These are phyloP conservation scores for Hypoxylon sp. DNA, from an alignment of 2,329 filamentous ascomycete species.

Conservation along the genomic window DNA sequence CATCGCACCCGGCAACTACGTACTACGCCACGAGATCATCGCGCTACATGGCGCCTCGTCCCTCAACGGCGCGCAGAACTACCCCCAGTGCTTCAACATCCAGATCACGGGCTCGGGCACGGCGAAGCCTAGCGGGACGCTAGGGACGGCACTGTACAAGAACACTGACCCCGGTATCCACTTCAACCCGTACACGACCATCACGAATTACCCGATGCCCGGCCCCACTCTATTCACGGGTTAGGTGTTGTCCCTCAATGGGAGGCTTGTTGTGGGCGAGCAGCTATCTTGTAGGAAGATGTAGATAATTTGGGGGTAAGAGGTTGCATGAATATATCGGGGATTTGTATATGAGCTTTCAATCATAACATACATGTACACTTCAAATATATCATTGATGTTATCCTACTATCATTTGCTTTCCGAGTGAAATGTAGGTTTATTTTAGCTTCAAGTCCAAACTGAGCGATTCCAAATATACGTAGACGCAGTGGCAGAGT, in stretches of 20 bases:
- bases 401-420: too few species aligned
- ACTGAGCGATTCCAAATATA: too few species aligned
- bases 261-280: neutral
- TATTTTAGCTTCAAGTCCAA: too few species aligned
- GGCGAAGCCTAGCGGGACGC: constrained; percentile 49
- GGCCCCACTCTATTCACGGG: constrained; percentile 43
- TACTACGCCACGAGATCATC: constrained; percentile 64
- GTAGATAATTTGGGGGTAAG: neutral
- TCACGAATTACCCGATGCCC: constrained; percentile 44
- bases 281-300: neutral
- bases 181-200: constrained; percentile 44
- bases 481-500: too few species aligned
- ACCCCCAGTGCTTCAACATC: constrained; percentile 63
- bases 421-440: too few species aligned
- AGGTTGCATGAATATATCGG: neutral
- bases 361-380: too few species aligned
- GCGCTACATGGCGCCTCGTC: constrained; percentile 58
- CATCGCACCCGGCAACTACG: constrained; percentile 59
- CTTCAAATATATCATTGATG: too few species aligned
- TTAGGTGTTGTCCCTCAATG: constrained; percentile 13
- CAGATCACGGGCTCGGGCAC: constrained; percentile 57
- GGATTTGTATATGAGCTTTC: neutral
- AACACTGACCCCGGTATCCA: constrained; percentile 45
- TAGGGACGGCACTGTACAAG: constrained; percentile 47
- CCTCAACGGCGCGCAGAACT: constrained; percentile 62